Conservation (phyloP, 2,329 filamentous ascomycete genomes). For the Nemania sp. region DNA sequence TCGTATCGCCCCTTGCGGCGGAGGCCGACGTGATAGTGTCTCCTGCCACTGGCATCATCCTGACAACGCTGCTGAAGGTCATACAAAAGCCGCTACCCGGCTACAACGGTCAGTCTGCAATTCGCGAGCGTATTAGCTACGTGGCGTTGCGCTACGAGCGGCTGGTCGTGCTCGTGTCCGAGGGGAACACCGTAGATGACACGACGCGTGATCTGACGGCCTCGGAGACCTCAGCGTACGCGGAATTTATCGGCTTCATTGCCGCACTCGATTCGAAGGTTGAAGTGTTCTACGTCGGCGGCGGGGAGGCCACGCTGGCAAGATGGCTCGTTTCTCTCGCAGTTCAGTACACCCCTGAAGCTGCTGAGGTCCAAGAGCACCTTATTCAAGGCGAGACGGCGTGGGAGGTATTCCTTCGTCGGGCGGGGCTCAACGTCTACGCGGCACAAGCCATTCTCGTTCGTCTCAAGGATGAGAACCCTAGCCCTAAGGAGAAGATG, state of each 20-base stretch:
- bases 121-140: conserved; percentile 59
- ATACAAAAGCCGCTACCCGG: conserved; percentile 74
- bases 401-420: conserved; percentile 71
- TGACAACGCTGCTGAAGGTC: conserved; percentile 72
- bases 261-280: conserved; percentile 46
- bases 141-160: conserved; percentile 66
- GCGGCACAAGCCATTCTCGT: conserved; percentile 69
- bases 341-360: conserved; percentile 47
- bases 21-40: conserved; percentile 78
- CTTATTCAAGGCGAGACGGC: conserved; percentile 62
- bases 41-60: conserved; percentile 68
- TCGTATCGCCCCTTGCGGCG: conserved; percentile 46
- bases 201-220: conserved; percentile 44
- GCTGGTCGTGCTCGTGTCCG: conserved; percentile 70
- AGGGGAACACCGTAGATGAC: conserved; percentile 51
- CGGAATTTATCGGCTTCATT: conserved; percentile 56
- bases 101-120: conserved; percentile 49
- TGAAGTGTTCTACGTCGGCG: conserved; percentile 53
- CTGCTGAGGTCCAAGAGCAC: conserved; percentile 30
- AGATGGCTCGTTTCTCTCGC: conserved; percentile 61
- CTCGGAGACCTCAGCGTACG: conserved; percentile 51
- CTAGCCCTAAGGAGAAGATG: conserved; percentile 17
- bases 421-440: conserved; percentile 70
- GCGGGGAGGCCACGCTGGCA: conserved; percentile 54
- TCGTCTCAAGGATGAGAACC: conserved; percentile 46